Conservation (phyloP, 768 basidiomycete genomes). For the Termitomyces sp. region DNA sequence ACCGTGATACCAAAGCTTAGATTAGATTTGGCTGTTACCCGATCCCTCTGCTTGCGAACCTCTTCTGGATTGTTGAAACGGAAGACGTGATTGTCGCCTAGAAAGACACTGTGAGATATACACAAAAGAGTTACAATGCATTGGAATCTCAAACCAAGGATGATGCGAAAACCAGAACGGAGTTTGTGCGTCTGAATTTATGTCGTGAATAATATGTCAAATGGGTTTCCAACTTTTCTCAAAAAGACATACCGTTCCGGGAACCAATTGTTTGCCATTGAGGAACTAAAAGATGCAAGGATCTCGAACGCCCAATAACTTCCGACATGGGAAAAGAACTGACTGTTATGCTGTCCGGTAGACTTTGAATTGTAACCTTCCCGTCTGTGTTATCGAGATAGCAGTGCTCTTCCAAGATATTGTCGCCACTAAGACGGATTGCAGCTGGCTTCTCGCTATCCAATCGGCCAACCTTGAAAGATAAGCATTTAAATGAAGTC, state of each 20-base stretch:
- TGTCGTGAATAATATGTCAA: constrained; percentile 3
- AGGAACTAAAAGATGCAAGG: constrained; percentile 57
- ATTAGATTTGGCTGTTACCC: constrained; percentile 70
- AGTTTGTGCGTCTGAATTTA: constrained; percentile 67
- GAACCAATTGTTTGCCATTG: constrained; percentile 85
- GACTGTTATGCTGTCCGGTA: constrained; percentile 82
- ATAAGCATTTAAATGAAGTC: neutral
- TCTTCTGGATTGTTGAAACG: constrained; percentile 96
- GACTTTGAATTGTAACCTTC: constrained; percentile 76
- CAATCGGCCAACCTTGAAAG: constrained; percentile 72
- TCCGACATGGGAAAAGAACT: constrained; percentile 23
- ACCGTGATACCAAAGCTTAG: constrained; percentile 64
- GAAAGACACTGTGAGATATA: constrained; percentile 11
- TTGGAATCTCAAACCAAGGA: constrained; percentile 65
- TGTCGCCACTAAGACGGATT: constrained; percentile 89
- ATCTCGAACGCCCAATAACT: constrained; percentile 5
- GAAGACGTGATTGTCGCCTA: constrained; percentile 96
- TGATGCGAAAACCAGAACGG: constrained; percentile 93
- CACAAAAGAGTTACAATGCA: neutral
- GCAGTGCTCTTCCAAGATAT: constrained; percentile 92
- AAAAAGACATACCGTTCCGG: constrained; percentile 59
- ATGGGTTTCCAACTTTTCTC: neutral
- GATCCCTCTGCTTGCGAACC: constrained; percentile 87
- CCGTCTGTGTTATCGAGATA: constrained; percentile 85
- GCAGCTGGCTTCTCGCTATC: constrained; percentile 80